Evolutionary conservation across 148 eudicot species (phyloP).

Genomic region (Vaccinium myrtillus): DNA sequence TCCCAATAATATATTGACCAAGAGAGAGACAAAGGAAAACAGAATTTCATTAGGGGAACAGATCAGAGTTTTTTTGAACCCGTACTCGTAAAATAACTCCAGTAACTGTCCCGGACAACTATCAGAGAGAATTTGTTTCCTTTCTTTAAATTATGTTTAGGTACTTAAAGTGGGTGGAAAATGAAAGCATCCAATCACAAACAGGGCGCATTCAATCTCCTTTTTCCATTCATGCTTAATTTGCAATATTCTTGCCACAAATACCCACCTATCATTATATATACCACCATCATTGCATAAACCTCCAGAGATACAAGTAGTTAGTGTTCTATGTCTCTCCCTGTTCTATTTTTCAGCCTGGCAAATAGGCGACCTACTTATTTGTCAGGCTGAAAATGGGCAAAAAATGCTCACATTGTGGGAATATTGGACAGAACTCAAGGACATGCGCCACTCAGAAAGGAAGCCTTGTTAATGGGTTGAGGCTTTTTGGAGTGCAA

Average conservation of each 20-base stretch:
- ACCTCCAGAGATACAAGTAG: not conserved
- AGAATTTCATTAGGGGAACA: too few relatives aligned
- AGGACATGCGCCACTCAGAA: not conserved
- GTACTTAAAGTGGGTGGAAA: not conserved
- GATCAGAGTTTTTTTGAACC: too few relatives aligned
- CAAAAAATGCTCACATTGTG: constrained; percentile 4
- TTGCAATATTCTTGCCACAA: not conserved
- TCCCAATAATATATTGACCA: too few relatives aligned
- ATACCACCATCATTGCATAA: not conserved
- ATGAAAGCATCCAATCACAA: not conserved
- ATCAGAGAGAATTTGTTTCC: too few relatives aligned
- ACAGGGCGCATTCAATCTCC: not conserved
- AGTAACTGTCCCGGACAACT: too few relatives aligned
- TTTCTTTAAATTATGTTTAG: too few relatives aligned
- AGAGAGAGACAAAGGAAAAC: too few relatives aligned
- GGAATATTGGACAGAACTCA: constrained; percentile 13
- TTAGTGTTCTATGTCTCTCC: not conserved
- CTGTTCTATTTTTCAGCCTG: not conserved
- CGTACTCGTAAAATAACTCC: too few relatives aligned
- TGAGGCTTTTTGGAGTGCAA: not conserved
- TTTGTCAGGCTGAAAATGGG: not conserved
- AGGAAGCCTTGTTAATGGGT: not conserved
- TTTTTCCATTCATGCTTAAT: not conserved
- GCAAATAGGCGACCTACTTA: not conserved
- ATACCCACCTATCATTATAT: not conserved